Conservation (phyloP, 441 rosid species). For the Erodium texanum region DNA sequence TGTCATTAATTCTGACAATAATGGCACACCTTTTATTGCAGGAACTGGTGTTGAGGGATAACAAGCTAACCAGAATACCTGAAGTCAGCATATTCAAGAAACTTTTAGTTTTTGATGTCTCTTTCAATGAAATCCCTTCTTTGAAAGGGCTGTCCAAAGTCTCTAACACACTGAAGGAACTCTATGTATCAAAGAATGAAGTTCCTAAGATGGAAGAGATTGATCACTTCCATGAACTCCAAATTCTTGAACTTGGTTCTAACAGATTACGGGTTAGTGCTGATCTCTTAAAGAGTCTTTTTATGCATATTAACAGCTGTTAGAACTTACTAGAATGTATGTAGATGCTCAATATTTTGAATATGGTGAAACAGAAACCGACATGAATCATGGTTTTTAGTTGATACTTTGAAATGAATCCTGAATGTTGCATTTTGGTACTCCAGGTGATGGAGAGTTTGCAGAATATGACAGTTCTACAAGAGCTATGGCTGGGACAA, state of each 20-base stretch:
- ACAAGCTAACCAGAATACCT: conserved; percentile 63
- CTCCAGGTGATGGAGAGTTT: conserved; percentile 84
- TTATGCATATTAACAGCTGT: not conserved
- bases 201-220: conserved; percentile 81
- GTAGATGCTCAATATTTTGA: too few relatives aligned
- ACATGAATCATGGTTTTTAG: not conserved
- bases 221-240: conserved; percentile 59
- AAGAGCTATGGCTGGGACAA: conserved; percentile 83
- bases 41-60: conserved; percentile 88
- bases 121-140: conserved; percentile 80
- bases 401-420: not conserved
- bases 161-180: conserved; percentile 61
- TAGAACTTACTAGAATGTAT: too few relatives aligned
- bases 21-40: conserved; percentile 20
- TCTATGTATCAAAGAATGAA: conserved; percentile 87
- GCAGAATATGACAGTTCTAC: conserved; percentile 51
- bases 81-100: conserved; percentile 62
- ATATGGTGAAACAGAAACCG: too few relatives aligned
- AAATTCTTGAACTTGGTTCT: conserved; percentile 91
- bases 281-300: not conserved
- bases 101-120: conserved; percentile 72
- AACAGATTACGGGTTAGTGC: conserved; percentile 70
- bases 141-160: conserved; percentile 57
- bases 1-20: not conserved
- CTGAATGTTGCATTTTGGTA: conserved; percentile 9